A percentile compares a stretch with the other conserved stretches of the same genome.
Evolutionary conservation across 2,329 filamentous ascomycete species (phyloP).

Genomic region (Fusarium chlamydosporum): DNA sequence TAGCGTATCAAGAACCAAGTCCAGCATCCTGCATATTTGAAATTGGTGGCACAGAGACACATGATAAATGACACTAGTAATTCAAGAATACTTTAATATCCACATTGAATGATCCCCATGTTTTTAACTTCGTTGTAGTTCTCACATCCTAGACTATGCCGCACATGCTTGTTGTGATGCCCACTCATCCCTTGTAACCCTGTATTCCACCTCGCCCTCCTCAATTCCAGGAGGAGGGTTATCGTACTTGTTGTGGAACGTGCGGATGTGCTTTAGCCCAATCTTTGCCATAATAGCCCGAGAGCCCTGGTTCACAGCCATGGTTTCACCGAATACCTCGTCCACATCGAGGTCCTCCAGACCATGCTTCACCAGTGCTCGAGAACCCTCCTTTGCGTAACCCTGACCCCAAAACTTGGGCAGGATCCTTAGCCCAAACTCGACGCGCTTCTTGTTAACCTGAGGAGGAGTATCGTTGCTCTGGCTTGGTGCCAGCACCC

Average conservation of each 20-base stretch:
- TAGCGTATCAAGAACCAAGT: background rate
- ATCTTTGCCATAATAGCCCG: slow-evolving; percentile 42
- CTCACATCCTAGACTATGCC: slow-evolving; percentile 2
- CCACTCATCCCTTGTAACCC: slow-evolving; percentile 45
- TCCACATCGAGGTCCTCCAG: slow-evolving; percentile 49
- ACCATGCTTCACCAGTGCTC: slow-evolving; percentile 50
- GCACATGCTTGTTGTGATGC: slow-evolving; percentile 19
- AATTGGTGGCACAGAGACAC: slow-evolving; percentile 3
- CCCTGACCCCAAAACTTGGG: slow-evolving; percentile 52
- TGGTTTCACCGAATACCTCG: slow-evolving; percentile 50
- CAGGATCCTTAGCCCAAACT: slow-evolving; percentile 50
- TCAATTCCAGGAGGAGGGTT: slow-evolving; percentile 47
- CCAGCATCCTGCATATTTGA: slow-evolving; percentile 6
- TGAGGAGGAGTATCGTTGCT: slow-evolving; percentile 29
- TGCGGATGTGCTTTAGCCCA: slow-evolving; percentile 43
- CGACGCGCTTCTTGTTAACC: slow-evolving; percentile 34
- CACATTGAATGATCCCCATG: background rate
- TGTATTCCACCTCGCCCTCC: slow-evolving; percentile 50
- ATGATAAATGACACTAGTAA: background rate
- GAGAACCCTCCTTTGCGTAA: slow-evolving; percentile 52
- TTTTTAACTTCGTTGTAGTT: background rate
- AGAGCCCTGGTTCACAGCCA: slow-evolving; percentile 52
- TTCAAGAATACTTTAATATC: slow-evolving; percentile 1
- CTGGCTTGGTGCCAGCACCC: slow-evolving; percentile 48
- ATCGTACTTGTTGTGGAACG: slow-evolving; percentile 48